Evolutionary conservation across 23 red algal genomes (phyloP), one percentile per base, ranked within the genome.

Genomic region (Cyanidioschyzon merolae): DNA sequence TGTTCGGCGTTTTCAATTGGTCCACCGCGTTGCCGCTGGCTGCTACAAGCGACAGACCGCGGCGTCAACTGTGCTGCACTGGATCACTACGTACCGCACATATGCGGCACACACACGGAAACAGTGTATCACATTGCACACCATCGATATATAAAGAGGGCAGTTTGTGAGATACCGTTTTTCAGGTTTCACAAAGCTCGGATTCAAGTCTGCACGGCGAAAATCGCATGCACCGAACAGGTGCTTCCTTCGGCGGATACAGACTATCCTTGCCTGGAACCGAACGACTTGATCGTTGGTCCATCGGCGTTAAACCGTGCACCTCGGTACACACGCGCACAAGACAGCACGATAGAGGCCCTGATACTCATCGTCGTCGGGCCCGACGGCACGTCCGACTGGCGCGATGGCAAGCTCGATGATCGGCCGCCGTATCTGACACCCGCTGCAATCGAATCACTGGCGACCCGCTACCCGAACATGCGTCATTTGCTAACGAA

Each of bases 81-180:
- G n/a, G 63, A 71, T 27, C 7, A 35, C 21, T 71, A 71, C 63
- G 29, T 71, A 7, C n/a, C 32, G 29, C 63, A 71, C 29, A 35
- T 27, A 3, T 71, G 63, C 30, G 63, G 63, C 63, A 71, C 63
- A 27, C 63, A 71, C 29, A 71, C 63, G n/a, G 63, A 71, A 27
- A 71, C 63, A 27, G 63, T 71, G 63, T 71, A 17, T 7, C 63
- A 71, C 63, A 54, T 54, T 21, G 21, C 45, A 21, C 45, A 54
- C 21, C 45, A 54, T 54, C 45, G 45, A 21, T 54, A 54, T 54
- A 54, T 54, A 21, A 54, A 21, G 45, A 7, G 21, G 45, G 21
- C 21, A 15, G 45, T 54, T 21, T 21, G 21, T 21, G 12, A 54
- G 21, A 15, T 54, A 54, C 45, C 45, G 21, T 54, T 54, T 54